These are phyloP conservation scores for Hypericum perforatum DNA, from an alignment of 345 rosid species.

Conservation along the genomic window DNA sequence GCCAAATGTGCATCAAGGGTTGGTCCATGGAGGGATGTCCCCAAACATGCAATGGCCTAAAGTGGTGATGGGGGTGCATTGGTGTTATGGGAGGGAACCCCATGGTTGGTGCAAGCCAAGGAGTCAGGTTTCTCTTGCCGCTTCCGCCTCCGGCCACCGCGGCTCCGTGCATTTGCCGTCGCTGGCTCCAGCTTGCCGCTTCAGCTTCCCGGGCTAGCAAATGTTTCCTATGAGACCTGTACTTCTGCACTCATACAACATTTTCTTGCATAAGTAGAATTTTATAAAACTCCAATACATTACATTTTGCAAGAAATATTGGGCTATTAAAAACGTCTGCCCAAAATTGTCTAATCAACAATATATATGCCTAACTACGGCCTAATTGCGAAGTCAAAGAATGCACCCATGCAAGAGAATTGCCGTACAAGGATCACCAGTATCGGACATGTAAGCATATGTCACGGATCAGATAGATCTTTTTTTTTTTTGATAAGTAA, in stretches of 20 bases:
- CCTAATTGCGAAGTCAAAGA: no score
- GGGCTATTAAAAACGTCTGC: no score
- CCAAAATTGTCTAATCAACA: no score
- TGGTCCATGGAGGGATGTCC: conserved; percentile 68
- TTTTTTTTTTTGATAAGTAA: no score
- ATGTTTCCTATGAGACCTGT: conserved; percentile 83
- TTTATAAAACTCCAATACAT: no score
- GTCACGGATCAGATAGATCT: no score
- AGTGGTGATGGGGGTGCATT: conserved; percentile 28
- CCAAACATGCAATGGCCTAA: conserved; percentile 83
- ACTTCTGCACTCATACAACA: conserved; percentile 40
- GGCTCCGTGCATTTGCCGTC: conserved; percentile 48
- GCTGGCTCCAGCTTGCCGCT: conserved; percentile 69
- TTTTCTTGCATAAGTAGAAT: no score
- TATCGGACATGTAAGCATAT: no score
- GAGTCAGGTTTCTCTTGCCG: conserved; percentile 36
- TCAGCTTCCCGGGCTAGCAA: conserved; percentile 74
- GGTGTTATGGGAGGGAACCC: conserved; percentile 63
- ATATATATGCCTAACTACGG: no score
- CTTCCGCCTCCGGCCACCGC: conserved; percentile 24
- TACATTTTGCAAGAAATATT: no score
- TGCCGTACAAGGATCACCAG: no score
- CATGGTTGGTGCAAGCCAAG: conserved; percentile 53
- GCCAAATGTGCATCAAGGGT: conserved; percentile 46
- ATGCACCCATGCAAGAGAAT: no score